These are phyloP conservation scores for Pleurotus salmoneostramineus DNA, from an alignment of 768 basidiomycete species.

Conservation along the genomic window DNA sequence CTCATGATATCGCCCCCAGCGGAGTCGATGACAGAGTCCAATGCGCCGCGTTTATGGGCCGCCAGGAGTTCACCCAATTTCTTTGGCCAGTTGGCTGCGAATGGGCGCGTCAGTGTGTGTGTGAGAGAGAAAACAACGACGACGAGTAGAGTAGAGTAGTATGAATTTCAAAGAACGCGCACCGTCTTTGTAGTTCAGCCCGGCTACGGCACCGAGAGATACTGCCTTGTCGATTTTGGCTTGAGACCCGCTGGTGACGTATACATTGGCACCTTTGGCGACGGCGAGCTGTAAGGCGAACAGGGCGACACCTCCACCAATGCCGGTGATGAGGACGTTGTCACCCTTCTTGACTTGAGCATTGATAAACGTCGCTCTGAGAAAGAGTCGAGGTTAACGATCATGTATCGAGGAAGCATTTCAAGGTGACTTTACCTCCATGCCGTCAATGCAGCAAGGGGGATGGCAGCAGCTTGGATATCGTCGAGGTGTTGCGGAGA, in stretches of 20 bases:
- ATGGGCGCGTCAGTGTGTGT: background rate
- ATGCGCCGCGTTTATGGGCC: slow-evolving; percentile 21
- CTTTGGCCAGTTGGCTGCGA: slow-evolving; percentile 47
- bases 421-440: too few species aligned
- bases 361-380: slow-evolving; percentile 66
- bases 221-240: slow-evolving; percentile 69
- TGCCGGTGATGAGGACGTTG: slow-evolving; percentile 76
- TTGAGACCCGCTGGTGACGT: slow-evolving; percentile 69
- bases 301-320: slow-evolving; percentile 84
- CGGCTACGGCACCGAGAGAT: slow-evolving; percentile 70
- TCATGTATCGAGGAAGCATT: too few species aligned
- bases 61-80: slow-evolving; percentile 41
- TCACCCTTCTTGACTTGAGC: slow-evolving; percentile 60
- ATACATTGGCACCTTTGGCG: slow-evolving; percentile 75
- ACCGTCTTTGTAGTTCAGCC: slow-evolving; percentile 71
- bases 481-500: slow-evolving; percentile 68
- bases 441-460: slow-evolving; percentile 73
- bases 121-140: background rate
- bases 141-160: too few species aligned
- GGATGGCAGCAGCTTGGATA: slow-evolving; percentile 72
- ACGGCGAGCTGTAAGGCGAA: slow-evolving; percentile 71
- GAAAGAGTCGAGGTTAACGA: too few species aligned
- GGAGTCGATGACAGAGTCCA: slow-evolving; percentile 68
- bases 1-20: slow-evolving; percentile 64
- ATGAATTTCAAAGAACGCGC: slow-evolving; percentile 15